Evolutionary conservation across 2,329 filamentous ascomycete genomes (phyloP).

Genomic region (Rhynchosporium agropyri): DNA sequence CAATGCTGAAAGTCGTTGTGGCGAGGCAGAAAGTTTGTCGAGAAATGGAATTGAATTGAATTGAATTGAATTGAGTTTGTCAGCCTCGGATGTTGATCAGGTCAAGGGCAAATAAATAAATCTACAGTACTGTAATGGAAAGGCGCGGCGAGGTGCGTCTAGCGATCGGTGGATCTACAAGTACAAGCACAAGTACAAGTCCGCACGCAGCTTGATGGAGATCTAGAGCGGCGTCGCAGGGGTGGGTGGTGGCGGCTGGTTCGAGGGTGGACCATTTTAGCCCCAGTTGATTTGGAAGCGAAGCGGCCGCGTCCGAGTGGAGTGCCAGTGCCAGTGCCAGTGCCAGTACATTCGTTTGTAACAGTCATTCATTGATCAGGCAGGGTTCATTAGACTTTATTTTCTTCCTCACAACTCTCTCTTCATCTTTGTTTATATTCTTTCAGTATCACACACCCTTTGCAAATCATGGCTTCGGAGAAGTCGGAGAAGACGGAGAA

Average conservation of each 20-base stretch:
- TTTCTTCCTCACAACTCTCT: conserved; percentile 10
- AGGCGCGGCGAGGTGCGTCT: too few relatives aligned
- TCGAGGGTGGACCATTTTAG: too few relatives aligned
- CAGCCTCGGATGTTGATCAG: conserved; percentile 25
- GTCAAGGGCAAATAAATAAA: too few relatives aligned
- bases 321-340: too few relatives aligned
- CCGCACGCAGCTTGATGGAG: too few relatives aligned
- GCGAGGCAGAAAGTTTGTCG: conserved; percentile 28
- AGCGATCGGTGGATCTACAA: too few relatives aligned
- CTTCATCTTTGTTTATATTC: background rate
- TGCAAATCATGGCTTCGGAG: conserved; percentile 10
- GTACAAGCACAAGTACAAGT: too few relatives aligned
- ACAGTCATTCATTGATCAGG: conserved; percentile 29
- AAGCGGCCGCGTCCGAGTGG: conserved; percentile 8
- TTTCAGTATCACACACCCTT: conserved; percentile 9
- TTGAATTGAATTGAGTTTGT: conserved; percentile 23
- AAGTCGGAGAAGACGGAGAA: conserved; percentile 31
- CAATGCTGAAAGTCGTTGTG: background rate
- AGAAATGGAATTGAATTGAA: conserved; percentile 5
- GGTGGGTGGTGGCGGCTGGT: conserved; percentile 12
- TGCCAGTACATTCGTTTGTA: conserved; percentile 17
- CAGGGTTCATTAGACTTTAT: background rate
- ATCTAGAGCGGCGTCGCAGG: background rate
- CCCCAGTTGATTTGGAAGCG: background rate
- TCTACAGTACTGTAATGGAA: too few relatives aligned